These are phyloP conservation scores for Talaromyces nanjingensis DNA, from an alignment of 495 filamentous ascomycete species.

Conservation along the genomic window DNA sequence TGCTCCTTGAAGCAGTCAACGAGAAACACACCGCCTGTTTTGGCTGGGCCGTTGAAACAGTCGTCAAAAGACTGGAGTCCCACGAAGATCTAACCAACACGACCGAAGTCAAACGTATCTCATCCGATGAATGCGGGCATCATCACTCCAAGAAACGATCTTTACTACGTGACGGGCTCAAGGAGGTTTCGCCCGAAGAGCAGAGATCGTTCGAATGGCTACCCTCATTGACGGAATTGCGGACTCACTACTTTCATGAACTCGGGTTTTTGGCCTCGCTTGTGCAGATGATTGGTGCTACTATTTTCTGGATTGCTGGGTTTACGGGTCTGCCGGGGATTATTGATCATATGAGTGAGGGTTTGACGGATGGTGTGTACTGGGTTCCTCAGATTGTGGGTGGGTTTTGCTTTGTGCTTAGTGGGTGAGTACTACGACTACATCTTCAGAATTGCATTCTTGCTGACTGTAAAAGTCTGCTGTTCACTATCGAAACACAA, in stretches of 20 bases:
- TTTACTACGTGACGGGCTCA: conserved; percentile 26
- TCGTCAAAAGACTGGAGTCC: conserved; percentile 26
- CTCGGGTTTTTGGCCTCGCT: conserved; percentile 62
- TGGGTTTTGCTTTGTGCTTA: conserved; percentile 57
- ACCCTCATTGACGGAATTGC: conserved; percentile 50
- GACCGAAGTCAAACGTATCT: conserved; percentile 20
- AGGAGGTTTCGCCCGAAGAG: background rate
- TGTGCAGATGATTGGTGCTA: conserved; percentile 54
- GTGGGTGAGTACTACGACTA: conserved; percentile 14
- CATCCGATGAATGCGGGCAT: conserved; percentile 36
- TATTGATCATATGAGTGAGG: conserved; percentile 34
- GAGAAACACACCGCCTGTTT: conserved; percentile 60
- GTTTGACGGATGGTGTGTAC: conserved; percentile 49
- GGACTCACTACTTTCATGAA: conserved; percentile 58
- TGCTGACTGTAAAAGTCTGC: conserved; percentile 9
- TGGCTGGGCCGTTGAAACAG: conserved; percentile 59
- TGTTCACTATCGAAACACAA: conserved; percentile 70
- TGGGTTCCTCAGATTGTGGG: conserved; percentile 67
- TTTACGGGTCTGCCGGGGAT: conserved; percentile 59
- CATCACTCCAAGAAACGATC: conserved; percentile 49
- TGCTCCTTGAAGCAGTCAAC: conserved; percentile 65
- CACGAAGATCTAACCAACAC: conserved; percentile 1
- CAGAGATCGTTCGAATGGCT: conserved; percentile 50
- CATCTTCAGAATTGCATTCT: background rate
- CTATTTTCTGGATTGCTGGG: conserved; percentile 59